Conservation (phyloP, 2,329 filamentous ascomycete genomes). For the Zelopaecilomyces penicillatus region DNA sequence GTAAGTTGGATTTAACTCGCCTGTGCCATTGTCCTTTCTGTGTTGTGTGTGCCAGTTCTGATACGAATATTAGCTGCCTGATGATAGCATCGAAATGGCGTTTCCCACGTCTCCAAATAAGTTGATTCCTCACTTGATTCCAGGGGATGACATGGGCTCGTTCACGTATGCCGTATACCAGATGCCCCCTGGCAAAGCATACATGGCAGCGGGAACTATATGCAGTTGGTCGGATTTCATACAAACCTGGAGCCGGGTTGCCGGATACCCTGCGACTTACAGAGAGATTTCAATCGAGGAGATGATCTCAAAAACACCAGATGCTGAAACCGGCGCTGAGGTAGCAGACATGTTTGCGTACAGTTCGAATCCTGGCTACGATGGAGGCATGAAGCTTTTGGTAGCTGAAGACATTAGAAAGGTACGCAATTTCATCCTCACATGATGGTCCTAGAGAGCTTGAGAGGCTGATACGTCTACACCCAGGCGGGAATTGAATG, state of each 20-base stretch:
- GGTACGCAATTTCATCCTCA: conserved; percentile 20
- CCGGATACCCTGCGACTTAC: conserved; percentile 27
- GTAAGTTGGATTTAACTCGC: conserved; percentile 18
- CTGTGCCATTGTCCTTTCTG: no score
- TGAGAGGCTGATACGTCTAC: no score
- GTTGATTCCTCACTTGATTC: conserved; percentile 35
- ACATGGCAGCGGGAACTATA: conserved; percentile 39
- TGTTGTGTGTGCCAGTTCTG: not conserved
- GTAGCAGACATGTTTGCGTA: conserved; percentile 39
- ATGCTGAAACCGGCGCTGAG: conserved; percentile 35
- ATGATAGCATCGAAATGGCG: conserved; percentile 38
- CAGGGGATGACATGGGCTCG: conserved; percentile 37
- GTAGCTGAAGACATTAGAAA: conserved; percentile 34
- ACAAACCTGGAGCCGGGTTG: conserved; percentile 30
- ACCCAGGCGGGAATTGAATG: conserved; percentile 35
- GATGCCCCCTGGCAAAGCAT: conserved; percentile 39
- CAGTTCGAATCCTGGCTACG: conserved; percentile 39
- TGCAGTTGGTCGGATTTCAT: conserved; percentile 40
- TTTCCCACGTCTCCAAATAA: conserved; percentile 34
- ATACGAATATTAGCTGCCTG: conserved; percentile 19
- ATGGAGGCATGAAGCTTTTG: conserved; percentile 35
- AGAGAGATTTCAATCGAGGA: conserved; percentile 31
- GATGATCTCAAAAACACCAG: conserved; percentile 28
- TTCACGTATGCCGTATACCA: conserved; percentile 41
- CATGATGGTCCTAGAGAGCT: not conserved